Conservation (phyloP, 2,329 filamentous ascomycete genomes). For the Calycina herbarum region DNA sequence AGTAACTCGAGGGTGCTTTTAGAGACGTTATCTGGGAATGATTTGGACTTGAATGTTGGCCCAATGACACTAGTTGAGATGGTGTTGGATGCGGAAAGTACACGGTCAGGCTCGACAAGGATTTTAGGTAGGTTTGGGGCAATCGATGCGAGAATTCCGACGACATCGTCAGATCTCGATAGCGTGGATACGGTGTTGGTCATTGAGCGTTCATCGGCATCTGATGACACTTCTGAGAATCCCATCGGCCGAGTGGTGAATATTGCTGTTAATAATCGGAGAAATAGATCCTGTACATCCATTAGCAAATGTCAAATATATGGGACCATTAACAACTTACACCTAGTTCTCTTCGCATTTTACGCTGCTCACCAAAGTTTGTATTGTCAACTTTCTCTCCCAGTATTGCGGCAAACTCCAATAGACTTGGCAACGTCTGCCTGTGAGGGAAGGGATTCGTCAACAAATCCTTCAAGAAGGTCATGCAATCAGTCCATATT, state of each 20-base stretch:
- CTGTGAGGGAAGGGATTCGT: slow-evolving; percentile 93
- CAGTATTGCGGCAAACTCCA: slow-evolving; percentile 86
- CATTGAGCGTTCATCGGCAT: slow-evolving; percentile 41
- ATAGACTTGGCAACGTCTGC: slow-evolving; percentile 79
- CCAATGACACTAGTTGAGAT: slow-evolving; percentile 83
- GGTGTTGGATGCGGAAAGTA: slow-evolving; percentile 72
- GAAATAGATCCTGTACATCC: slow-evolving; percentile 72
- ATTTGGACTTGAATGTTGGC: slow-evolving; percentile 78
- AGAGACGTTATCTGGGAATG: slow-evolving; percentile 83
- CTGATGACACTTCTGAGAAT: slow-evolving; percentile 59
- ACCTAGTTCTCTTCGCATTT: slow-evolving; percentile 86
- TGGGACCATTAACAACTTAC: slow-evolving; percentile 52
- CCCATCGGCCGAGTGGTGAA: slow-evolving; percentile 85
- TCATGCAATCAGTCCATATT: slow-evolving; percentile 93
- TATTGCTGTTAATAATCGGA: slow-evolving; percentile 84
- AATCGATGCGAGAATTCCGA: slow-evolving; percentile 75
- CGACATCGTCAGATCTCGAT: slow-evolving; percentile 67
- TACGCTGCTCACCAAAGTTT: slow-evolving; percentile 90
- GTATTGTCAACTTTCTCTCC: slow-evolving; percentile 97
- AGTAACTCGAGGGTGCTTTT: slow-evolving; percentile 70
- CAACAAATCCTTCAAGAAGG: slow-evolving; percentile 85
- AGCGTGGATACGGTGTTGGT: slow-evolving; percentile 32
- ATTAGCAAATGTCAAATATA: slow-evolving; percentile 33
- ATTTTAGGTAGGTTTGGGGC: slow-evolving; percentile 81
- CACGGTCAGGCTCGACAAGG: slow-evolving; percentile 81